Percentiles rank a stretch among this genome's conserved stretches.
Evolutionary conservation across 2,329 filamentous ascomycete species (phyloP).

Genomic region (Diaporthe vaccinii): DNA sequence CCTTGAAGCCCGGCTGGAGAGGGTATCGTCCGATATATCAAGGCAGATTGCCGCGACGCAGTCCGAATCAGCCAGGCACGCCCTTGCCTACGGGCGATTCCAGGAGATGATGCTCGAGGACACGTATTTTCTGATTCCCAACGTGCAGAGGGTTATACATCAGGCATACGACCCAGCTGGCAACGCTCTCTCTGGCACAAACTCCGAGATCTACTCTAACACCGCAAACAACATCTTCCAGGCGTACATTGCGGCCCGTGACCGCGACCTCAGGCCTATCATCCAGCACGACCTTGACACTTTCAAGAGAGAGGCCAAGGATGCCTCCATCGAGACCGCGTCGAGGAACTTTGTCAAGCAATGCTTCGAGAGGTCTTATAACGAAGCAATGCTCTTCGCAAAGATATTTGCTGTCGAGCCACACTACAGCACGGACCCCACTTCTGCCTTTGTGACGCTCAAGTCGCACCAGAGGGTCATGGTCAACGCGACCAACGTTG

Average conservation of each 20-base stretch:
- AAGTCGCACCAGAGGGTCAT: conserved; percentile 65
- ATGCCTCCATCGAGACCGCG: conserved; percentile 65
- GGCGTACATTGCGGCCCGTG: conserved; percentile 65
- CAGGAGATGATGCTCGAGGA: conserved; percentile 68
- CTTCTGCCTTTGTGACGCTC: conserved; percentile 65
- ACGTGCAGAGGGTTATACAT: conserved; percentile 65
- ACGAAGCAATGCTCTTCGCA: conserved; percentile 66
- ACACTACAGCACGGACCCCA: conserved; percentile 62
- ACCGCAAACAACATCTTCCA: conserved; percentile 68
- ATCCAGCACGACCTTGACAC: conserved; percentile 67
- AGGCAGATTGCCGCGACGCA: conserved; percentile 67
- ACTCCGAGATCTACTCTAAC: conserved; percentile 66
- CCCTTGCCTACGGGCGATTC: conserved; percentile 71
- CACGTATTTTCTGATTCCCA: conserved; percentile 68
- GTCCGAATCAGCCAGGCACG: conserved; percentile 71
- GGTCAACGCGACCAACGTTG: conserved; percentile 67
- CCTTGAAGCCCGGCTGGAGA: conserved; percentile 66
- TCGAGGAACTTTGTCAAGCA: conserved; percentile 72
- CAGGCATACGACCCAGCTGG: conserved; percentile 67
- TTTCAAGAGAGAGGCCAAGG: conserved; percentile 67
- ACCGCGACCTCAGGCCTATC: conserved; percentile 66
- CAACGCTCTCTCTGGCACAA: conserved; percentile 58
- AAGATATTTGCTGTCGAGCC: conserved; percentile 70
- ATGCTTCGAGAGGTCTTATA: conserved; percentile 69
- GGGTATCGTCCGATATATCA: conserved; percentile 66